phyloP scores from a whole-genome alignment of 2,329 filamentous ascomycete genomes.

The Fusarium sp. region DNA sequence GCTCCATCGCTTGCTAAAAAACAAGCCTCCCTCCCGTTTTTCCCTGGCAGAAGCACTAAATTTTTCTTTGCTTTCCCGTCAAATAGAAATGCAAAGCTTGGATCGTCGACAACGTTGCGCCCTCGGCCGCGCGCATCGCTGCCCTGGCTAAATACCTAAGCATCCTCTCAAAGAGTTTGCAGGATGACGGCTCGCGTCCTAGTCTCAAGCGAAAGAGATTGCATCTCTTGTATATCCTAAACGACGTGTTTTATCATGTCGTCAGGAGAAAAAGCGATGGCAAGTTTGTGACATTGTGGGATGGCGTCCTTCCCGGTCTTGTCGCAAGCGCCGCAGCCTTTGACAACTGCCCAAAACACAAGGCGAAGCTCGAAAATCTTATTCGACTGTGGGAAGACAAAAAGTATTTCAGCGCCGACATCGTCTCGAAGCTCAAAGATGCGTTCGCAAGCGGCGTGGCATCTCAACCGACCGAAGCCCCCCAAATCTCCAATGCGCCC shows the following conservation, averaged over 20 bases:
- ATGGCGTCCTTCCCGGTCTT: conserved; percentile 72
- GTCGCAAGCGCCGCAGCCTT: conserved; percentile 68
- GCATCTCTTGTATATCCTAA: conserved; percentile 82
- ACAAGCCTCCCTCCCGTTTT: conserved; percentile 38
- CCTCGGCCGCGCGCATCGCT: conserved; percentile 73
- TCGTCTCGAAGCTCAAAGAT: conserved; percentile 70
- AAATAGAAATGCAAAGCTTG: conserved; percentile 88
- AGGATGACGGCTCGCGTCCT: conserved; percentile 51
- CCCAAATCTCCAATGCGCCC: conserved; percentile 39
- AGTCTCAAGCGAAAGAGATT: conserved; percentile 77
- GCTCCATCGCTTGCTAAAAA: conserved; percentile 53
- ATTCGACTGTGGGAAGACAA: conserved; percentile 78
- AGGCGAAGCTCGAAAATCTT: conserved; percentile 72
- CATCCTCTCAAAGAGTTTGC: conserved; percentile 68
- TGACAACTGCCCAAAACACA: conserved; percentile 72
- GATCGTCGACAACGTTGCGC: conserved; percentile 79
- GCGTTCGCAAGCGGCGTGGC: conserved; percentile 59
- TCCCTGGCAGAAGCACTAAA: conserved; percentile 45
- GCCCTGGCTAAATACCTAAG: conserved; percentile 82
- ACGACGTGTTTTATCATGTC: conserved; percentile 80
- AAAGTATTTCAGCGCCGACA: conserved; percentile 67
- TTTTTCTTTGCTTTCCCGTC: conserved; percentile 42
- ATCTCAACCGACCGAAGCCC: conserved; percentile 32
- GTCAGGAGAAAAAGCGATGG: conserved; percentile 64
- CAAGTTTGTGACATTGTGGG: conserved; percentile 67